phyloP scores from a whole-genome alignment of 768 basidiomycete species.

The Tylopilus sp. region DNA sequence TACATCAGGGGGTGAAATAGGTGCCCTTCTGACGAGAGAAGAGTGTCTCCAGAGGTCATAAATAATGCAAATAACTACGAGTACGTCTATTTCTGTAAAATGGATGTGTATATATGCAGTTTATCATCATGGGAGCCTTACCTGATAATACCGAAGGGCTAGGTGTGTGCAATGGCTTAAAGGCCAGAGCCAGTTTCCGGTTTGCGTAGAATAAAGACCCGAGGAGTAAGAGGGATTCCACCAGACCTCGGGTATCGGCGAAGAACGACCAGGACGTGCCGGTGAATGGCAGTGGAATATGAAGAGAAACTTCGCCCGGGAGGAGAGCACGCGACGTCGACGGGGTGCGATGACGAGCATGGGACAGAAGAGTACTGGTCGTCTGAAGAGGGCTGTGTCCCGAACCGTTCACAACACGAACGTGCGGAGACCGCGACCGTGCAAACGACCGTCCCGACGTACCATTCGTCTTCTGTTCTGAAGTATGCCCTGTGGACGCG shows the following conservation, averaged over 20 bases:
- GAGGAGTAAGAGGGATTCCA: conserved; percentile 65
- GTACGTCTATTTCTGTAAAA: conserved; percentile 52
- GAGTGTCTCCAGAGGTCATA: conserved; percentile 65
- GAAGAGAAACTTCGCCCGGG: conserved; percentile 46
- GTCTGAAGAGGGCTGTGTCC: conserved; percentile 36
- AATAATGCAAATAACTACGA: conserved; percentile 51
- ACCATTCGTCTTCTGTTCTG: conserved; percentile 34
- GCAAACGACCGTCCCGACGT: conserved; percentile 49
- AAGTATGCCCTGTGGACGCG: conserved; percentile 21
- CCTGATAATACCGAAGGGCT: conserved; percentile 52
- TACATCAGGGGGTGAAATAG: conserved; percentile 11
- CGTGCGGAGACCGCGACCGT: conserved; percentile 68
- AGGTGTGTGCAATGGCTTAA: conserved; percentile 14
- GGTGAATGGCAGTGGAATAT: conserved; percentile 42
- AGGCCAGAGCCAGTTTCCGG: conserved; percentile 31
- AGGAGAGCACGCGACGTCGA: conserved; percentile 36
- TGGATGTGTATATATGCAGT: neutral
- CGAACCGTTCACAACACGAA: conserved; percentile 33
- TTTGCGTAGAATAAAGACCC: conserved; percentile 57
- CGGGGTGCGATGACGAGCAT: conserved; percentile 39
- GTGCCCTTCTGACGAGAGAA: conserved; percentile 34
- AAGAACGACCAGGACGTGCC: conserved; percentile 42
- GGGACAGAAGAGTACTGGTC: conserved; percentile 39
- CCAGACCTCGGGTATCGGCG: conserved; percentile 60
- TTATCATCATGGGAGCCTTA: conserved; percentile 25